Conservation (phyloP, 805 yeast species). For the Ogataea paradorogensis region DNA sequence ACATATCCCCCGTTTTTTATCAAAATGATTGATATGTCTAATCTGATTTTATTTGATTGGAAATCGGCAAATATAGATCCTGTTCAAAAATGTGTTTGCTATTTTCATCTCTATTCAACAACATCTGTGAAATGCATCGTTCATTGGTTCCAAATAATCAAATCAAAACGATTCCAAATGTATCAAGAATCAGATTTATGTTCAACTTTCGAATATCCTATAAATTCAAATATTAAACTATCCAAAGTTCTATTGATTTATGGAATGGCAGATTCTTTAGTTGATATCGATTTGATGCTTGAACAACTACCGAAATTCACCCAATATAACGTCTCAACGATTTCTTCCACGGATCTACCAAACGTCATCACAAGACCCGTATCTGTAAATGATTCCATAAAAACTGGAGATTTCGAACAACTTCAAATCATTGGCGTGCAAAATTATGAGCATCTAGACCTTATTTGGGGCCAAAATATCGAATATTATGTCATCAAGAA, state of each 20-base stretch:
- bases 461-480: constrained; percentile 86
- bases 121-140: constrained; percentile 90
- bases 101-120: constrained; percentile 85
- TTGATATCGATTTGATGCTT: constrained; percentile 76
- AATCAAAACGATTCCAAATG: constrained; percentile 79
- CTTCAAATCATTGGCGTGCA: constrained; percentile 47
- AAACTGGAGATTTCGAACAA: neutral
- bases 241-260: constrained; percentile 72
- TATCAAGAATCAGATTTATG: constrained; percentile 69
- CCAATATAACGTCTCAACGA: constrained; percentile 2
- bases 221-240: constrained; percentile 51
- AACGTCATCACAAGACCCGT: neutral
- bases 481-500: constrained; percentile 44
- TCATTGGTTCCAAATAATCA: constrained; percentile 94
- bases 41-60: constrained; percentile 77
- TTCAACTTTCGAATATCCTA: constrained; percentile 42
- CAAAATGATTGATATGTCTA: constrained; percentile 66
- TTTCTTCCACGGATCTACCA: constrained; percentile 9
- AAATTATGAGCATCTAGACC: constrained; percentile 83
- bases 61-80: constrained; percentile 63
- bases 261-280: constrained; percentile 80
- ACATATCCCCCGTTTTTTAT: constrained; percentile 76
- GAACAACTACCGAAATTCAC: constrained; percentile 37
- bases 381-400: constrained; percentile 4
- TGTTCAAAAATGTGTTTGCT: constrained; percentile 74